phyloP scores from a whole-genome alignment of 257 asterid genomes.

The Asclepias syriaca region DNA sequence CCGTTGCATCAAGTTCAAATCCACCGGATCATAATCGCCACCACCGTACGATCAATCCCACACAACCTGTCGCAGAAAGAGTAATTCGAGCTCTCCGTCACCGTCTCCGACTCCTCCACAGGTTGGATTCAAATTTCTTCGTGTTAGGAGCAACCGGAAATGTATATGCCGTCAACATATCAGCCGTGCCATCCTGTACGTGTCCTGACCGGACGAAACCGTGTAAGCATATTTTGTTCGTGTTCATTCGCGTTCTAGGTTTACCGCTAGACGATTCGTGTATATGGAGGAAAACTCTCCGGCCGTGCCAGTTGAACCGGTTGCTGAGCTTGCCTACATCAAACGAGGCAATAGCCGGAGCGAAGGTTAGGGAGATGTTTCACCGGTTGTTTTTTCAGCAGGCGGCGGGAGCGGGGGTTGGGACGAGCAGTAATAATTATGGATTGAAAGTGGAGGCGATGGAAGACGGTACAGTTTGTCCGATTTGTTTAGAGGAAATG shows the following conservation, averaged over 20 bases:
- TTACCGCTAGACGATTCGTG: slow-evolving; percentile 50
- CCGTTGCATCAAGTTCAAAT: slow-evolving; percentile 50
- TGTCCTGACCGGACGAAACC: slow-evolving; percentile 86
- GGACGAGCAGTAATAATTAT: slow-evolving; percentile 6
- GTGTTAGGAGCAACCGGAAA: slow-evolving; percentile 84
- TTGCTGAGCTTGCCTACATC: slow-evolving; percentile 57
- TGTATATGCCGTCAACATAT: slow-evolving; percentile 76
- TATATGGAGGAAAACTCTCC: slow-evolving; percentile 58
- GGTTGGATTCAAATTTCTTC: slow-evolving; percentile 62
- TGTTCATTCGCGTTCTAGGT: slow-evolving; percentile 63
- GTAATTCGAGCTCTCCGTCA: slow-evolving; percentile 71
- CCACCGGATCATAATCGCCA: slow-evolving; percentile 31
- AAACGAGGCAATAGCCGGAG: slow-evolving; percentile 50
- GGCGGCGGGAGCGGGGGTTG: slow-evolving; percentile 2
- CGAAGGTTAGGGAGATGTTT: slow-evolving; percentile 46
- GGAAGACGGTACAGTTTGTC: slow-evolving; percentile 54
- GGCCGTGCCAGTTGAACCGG: slow-evolving; percentile 72
- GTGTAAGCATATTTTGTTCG: slow-evolving; percentile 84
- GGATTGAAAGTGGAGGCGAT: slow-evolving; percentile 30
- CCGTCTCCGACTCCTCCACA: slow-evolving; percentile 93
- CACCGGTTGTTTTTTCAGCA: slow-evolving; percentile 41
- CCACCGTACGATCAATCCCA: slow-evolving; percentile 29
- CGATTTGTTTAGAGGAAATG: slow-evolving; percentile 90
- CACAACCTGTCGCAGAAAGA: slow-evolving; percentile 60
- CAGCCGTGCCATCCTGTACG: slow-evolving; percentile 59